Base-by-base conservation (phyloP, 2,329 filamentous ascomycete genomes). In the Grosmannia clavigera region DNA sequence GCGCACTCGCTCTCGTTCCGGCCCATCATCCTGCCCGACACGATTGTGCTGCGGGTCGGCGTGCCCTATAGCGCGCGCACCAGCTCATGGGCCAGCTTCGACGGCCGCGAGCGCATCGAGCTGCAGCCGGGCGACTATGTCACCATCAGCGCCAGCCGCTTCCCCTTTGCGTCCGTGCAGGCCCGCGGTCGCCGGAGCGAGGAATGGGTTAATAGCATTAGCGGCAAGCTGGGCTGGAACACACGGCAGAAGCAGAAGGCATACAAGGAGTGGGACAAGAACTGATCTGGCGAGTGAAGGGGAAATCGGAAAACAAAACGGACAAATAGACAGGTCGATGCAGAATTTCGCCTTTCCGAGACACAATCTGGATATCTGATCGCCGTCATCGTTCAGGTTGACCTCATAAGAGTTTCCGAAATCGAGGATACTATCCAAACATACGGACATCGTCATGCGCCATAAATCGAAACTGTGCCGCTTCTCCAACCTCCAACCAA, bases 1-100 rank as follows among this genome's bases (percentile, higher is more conserved):
- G 90, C 94, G 1, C 92, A 97, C 72, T 96, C 92, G 0, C 79
- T 97, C 3, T 95, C 90, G 2, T 97, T 97, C 79, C 82, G 94
- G 12, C 92, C 92, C n/a, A 94, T 97, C 67, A 94, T 97, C 68
- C 79, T 97, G 3, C 94, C 94, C 0, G 94, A 99, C 73, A 96
- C 92, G 0, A 95, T 97, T 63, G 92, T 97, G 1, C 78, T 99
- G 62, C 84, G 94, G 46, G 81, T 96, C 22, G 94, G 92, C 12
- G 92, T 97, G n/a, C 94, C 94, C 0, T 97, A 96, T 71, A 87
- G 95, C 71, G 90, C 92, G 10, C 80, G 94, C 57, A 91, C 90
- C 5, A 87, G 84, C 66, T 92, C 88, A 50, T 99, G 94, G 92
- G 94, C 92, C n/a, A 95, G 90, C 72, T 99, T 99, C 70, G 94